Conservation (phyloP, 768 basidiomycete species). For the Russula earlei region DNA sequence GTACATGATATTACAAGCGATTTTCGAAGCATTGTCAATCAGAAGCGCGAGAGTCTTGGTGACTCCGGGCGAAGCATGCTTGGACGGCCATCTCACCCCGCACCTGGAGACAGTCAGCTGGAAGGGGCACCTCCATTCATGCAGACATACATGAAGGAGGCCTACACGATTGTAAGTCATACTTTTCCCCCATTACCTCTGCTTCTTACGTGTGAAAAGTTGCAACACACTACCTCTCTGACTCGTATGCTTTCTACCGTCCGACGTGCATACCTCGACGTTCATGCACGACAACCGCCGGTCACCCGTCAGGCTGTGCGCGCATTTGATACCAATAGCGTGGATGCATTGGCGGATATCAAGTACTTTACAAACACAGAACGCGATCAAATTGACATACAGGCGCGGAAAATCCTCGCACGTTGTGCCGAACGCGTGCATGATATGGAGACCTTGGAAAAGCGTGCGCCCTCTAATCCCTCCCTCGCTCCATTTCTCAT, state of each 20-base stretch:
- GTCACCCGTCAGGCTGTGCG: slow-evolving; percentile 42
- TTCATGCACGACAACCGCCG: slow-evolving; percentile 51
- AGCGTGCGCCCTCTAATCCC: slow-evolving; percentile 46
- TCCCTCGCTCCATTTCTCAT: slow-evolving; percentile 10
- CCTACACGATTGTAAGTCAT: slow-evolving; percentile 52
- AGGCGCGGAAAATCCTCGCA: slow-evolving; percentile 76
- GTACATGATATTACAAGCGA: slow-evolving; percentile 9
- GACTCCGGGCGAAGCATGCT: neutral
- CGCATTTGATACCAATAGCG: slow-evolving; percentile 42
- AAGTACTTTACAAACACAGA: slow-evolving; percentile 80
- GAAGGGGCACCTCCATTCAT: slow-evolving; percentile 30
- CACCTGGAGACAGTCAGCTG: slow-evolving; percentile 9
- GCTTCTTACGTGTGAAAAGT: slow-evolving; percentile 31
- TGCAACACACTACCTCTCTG: slow-evolving; percentile 64
- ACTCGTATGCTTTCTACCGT: slow-evolving; percentile 65
- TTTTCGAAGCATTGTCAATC: slow-evolving; percentile 8
- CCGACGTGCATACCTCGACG: slow-evolving; percentile 80
- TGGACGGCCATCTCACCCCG: neutral
- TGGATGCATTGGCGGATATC: slow-evolving; percentile 52
- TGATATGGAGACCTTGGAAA: slow-evolving; percentile 82
- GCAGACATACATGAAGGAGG: slow-evolving; percentile 67
- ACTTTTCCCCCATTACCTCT: slow-evolving; percentile 19
- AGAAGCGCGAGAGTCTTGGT: slow-evolving; percentile 1
- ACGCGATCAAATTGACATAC: slow-evolving; percentile 91
- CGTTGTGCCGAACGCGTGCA: slow-evolving; percentile 82